Evolutionary conservation across 2,329 filamentous ascomycete genomes (phyloP), one percentile per base, ranked within the genome.

Genomic region (Aspergillus aculeatinus): DNA sequence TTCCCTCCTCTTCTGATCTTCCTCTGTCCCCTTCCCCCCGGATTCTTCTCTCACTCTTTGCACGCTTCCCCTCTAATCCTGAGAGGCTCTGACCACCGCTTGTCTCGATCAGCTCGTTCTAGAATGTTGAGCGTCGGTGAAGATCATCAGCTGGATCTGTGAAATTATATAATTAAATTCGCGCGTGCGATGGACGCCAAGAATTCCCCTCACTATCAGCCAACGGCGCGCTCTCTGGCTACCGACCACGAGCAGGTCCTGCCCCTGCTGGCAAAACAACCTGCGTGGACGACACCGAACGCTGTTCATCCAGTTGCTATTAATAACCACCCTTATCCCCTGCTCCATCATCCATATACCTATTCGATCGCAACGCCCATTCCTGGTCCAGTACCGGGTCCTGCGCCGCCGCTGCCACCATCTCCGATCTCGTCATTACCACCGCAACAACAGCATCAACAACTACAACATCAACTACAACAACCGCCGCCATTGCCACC

Each of bases 161-260:
- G 63, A 65, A 44, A 58, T 63, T 60, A 61, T 52, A 56, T 35
- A 48, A 55, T 63, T 65, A 59, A 53, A 60, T 57, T 61, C 63
- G 63, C 52, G 42, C 39, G 39, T 61, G 63, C 64, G 57, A 75
- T 76, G 74, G 71, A 74, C 59, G 65, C 70, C 69, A 70, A 75
- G 67, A 64, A 68, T 57, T 57, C 61, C 58, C 62, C 57, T 51
- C 60, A 55, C n/a, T 55, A 55, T 60, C 63, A 62, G 56, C 64
- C 62, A 51, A 58, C 61, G 58, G 59, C 61, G 39, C 59, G 59
- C 60, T 58, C 58, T 52, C 50, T 55, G 48, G 60, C 62, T 27
- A 55, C 64, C 59, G 60, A 63, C 31, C 66, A 70, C 58, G 67
- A 73, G 61, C 68, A 70, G 57, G 65, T 67, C 44, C 62, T 74